These are phyloP conservation scores for Arthrocladium fulminans DNA, from an alignment of 2,329 filamentous ascomycete species.

Conservation along the genomic window DNA sequence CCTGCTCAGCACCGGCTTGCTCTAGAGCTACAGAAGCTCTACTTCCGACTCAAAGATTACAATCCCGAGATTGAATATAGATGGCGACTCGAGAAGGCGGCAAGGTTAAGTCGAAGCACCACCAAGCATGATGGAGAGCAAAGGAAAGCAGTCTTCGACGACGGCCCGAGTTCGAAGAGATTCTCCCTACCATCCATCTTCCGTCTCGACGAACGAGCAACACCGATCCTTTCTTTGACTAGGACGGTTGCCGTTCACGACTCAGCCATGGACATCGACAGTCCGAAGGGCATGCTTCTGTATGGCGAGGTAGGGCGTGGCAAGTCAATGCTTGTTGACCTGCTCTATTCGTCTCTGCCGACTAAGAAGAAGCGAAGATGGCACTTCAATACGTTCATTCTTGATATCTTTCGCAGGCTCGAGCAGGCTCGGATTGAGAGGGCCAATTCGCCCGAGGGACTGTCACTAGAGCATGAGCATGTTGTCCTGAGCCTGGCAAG, in stretches of 20 bases:
- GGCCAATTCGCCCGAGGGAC: conserved; percentile 16
- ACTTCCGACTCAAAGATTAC: conserved; percentile 68
- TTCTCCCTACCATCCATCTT: conserved; percentile 44
- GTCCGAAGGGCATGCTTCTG: conserved; percentile 64
- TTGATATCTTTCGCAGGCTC: conserved; percentile 63
- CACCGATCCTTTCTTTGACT: conserved; percentile 53
- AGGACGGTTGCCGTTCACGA: conserved; percentile 62
- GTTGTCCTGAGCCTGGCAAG: conserved; percentile 65
- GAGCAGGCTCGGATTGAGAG: conserved; percentile 51
- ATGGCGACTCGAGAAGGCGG: conserved; percentile 49
- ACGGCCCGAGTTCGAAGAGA: conserved; percentile 34
- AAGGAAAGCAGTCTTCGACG: conserved; percentile 11
- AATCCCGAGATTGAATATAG: conserved; percentile 62
- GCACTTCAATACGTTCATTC: conserved; percentile 84
- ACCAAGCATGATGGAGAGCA: conserved; percentile 1
- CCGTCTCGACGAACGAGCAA: conserved; percentile 40
- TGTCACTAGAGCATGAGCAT: conserved; percentile 45
- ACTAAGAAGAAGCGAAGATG: conserved; percentile 63
- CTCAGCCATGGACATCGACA: conserved; percentile 60
- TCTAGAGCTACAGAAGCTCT: conserved; percentile 67
- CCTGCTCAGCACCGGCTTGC: conserved; percentile 64
- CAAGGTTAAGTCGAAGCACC: conserved; percentile 5
- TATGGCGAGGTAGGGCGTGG: conserved; percentile 76
- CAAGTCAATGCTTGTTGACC: conserved; percentile 75
- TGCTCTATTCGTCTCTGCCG: conserved; percentile 69